Evolutionary conservation across 495 filamentous ascomycete species (phyloP), one percentile per base, ranked within the genome.

Genomic region (Aspergillus sparsus): DNA sequence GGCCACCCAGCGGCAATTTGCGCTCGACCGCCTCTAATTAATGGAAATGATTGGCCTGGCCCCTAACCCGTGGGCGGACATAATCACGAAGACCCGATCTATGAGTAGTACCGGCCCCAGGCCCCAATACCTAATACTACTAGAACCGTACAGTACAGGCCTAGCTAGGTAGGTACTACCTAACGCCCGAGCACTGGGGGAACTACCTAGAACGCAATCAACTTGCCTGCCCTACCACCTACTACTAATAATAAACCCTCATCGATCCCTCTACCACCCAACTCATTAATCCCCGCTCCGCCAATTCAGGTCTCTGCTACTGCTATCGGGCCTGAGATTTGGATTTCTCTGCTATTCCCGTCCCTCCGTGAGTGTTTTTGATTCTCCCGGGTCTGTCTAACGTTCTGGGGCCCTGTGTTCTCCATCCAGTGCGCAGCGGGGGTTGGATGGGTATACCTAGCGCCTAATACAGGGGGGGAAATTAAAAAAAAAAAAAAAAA

Each of bases 371-470:
- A 62, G 60, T 66, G 32, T 35, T 35, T 51, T 60, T 21, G n/a
- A 58, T 64, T 49, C 50, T 53, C 58, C 41, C 42, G 49, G 2
- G 49, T 34, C 49, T 44, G 49, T 33, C 12, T 51, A 37, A 44
- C 32, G 27, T 36, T 37, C n/a, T 27, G 36, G n/a, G 31, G 37
- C 15, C 34, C 47, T 50, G 53, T 36, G 37, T 41, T 54, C 49
- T 63, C 47, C 50, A 49, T 50, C 54, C 50, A 47, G 66, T 54
- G 57, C 57, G 54, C 66, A 61, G 62, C 60, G 62, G 66, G 66
- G 66, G 66, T 61, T 55, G 53, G 36, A 57, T 37, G 46, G 55
- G 55, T 55, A 21, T 59, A 55, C 47, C 21, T 27, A 49, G 53
- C 58, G 60, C 62, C 45, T 55, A 54, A 57, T 47, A 49, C 56